phyloP scores from a whole-genome alignment of 768 basidiomycete species.

The Tricholoma flavovirens region DNA sequence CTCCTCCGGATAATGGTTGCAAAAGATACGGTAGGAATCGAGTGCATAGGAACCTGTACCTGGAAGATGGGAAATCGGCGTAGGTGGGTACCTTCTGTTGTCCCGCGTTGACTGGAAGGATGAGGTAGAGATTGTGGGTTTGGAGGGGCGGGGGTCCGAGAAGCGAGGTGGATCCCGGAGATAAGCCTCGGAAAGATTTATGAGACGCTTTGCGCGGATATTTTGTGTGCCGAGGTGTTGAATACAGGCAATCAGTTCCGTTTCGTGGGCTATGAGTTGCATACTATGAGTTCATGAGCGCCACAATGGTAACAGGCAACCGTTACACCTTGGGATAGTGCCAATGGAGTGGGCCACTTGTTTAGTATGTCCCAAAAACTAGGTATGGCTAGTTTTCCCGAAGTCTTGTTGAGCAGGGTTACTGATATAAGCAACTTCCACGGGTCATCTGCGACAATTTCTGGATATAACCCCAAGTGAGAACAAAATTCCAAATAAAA shows the following conservation, averaged over 20 bases:
- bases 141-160: slow-evolving; percentile 29
- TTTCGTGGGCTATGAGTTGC: slow-evolving; percentile 30
- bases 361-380: slow-evolving; percentile 53
- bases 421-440: slow-evolving; percentile 69
- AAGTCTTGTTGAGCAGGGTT: slow-evolving; percentile 65
- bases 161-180: slow-evolving; percentile 35
- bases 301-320: background rate
- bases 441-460: slow-evolving; percentile 47
- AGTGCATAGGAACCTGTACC: slow-evolving; percentile 68
- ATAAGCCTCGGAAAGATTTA: slow-evolving; percentile 48
- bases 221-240: slow-evolving; percentile 55
- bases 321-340: slow-evolving; percentile 46
- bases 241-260: slow-evolving; percentile 41
- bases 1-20: slow-evolving; percentile 36
- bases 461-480: slow-evolving; percentile 24
- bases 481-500: background rate
- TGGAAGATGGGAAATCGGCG: slow-evolving; percentile 51
- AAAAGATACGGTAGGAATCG: slow-evolving; percentile 75
- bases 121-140: slow-evolving; percentile 10
- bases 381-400: slow-evolving; percentile 58
- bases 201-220: slow-evolving; percentile 50
- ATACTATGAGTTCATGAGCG: background rate
- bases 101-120: slow-evolving; percentile 14
- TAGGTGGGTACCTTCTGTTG: slow-evolving; percentile 35
- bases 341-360: slow-evolving; percentile 53